Percentiles rank a stretch among this genome's conserved stretches.
Evolutionary conservation across 2,329 filamentous ascomycete species (phyloP).

Genomic region (Pezicula radicicola): DNA sequence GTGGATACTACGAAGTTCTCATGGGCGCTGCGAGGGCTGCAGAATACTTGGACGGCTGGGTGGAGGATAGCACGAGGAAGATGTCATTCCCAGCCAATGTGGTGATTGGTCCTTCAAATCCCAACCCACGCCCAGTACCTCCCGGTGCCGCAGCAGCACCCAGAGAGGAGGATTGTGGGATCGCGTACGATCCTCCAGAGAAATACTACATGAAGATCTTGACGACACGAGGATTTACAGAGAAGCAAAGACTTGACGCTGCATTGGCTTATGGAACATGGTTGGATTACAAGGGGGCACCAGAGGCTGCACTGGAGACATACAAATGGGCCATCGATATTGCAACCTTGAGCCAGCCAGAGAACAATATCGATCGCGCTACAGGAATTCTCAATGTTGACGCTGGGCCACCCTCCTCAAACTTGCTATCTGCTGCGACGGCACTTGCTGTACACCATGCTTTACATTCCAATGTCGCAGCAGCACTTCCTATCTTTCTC

Average conservation of each 20-base stretch:
- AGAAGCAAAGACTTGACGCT: slow-evolving; percentile 77
- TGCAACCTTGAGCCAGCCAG: slow-evolving; percentile 54
- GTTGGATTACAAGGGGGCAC: slow-evolving; percentile 71
- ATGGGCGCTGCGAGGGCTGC: slow-evolving; percentile 74
- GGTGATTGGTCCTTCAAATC: slow-evolving; percentile 81
- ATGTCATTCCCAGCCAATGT: slow-evolving; percentile 69
- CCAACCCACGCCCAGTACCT: slow-evolving; percentile 70
- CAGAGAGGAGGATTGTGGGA: slow-evolving; percentile 71
- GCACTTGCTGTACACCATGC: slow-evolving; percentile 78
- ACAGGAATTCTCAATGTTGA: slow-evolving; percentile 64
- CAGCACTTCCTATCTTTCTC: slow-evolving; percentile 79
- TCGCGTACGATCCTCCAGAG: slow-evolving; percentile 68
- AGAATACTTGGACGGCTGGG: slow-evolving; percentile 78
- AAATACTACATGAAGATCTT: slow-evolving; percentile 79
- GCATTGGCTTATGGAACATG: slow-evolving; percentile 81
- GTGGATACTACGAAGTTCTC: slow-evolving; percentile 80
- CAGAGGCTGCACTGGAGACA: slow-evolving; percentile 65
- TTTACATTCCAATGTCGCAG: slow-evolving; percentile 59
- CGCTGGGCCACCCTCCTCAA: slow-evolving; percentile 60
- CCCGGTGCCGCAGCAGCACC: slow-evolving; percentile 61
- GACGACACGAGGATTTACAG: slow-evolving; percentile 74
- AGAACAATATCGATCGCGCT: slow-evolving; percentile 53
- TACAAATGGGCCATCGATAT: slow-evolving; percentile 76
- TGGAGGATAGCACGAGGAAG: slow-evolving; percentile 64
- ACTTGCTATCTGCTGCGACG: slow-evolving; percentile 73